Conservation (phyloP, 768 basidiomycete genomes). For the Lactarius sp. region DNA sequence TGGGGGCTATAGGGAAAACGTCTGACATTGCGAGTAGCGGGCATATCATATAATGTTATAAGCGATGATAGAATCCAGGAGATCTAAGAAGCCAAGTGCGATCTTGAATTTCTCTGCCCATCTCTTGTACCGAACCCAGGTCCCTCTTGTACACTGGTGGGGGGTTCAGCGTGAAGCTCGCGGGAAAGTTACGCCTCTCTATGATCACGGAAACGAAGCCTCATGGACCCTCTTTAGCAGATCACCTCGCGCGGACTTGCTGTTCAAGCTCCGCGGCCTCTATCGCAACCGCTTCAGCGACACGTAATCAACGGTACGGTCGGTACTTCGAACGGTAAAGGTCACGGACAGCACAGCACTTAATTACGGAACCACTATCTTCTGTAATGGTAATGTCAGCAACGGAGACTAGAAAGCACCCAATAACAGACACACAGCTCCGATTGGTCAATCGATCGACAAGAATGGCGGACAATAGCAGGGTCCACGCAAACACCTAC, state of each 20-base stretch:
- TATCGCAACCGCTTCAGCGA: slow-evolving; percentile 4
- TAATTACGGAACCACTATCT: too few relatives aligned
- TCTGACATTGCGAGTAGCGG: slow-evolving; percentile 8
- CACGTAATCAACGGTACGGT: not conserved
- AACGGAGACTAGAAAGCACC: not conserved
- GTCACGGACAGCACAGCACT: not conserved
- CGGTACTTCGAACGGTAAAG: not conserved
- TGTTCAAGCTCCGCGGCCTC: not conserved
- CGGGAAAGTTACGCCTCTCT: slow-evolving; percentile 1
- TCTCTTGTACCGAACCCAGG: not conserved
- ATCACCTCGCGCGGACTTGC: slow-evolving; percentile 9
- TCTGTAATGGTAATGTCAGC: too few relatives aligned
- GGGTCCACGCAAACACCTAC: not conserved
- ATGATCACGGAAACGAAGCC: not conserved
- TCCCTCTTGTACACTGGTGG: slow-evolving; percentile 1
- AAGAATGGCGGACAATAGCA: slow-evolving; percentile 17
- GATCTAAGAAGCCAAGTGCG: not conserved
- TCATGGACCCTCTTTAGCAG: not conserved
- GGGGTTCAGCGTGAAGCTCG: not conserved
- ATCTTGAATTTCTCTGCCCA: not conserved
- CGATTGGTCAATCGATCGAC: slow-evolving; percentile 9
- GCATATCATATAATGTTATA: slow-evolving; percentile 2
- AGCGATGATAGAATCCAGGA: not conserved
- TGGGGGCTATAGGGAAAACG: too few relatives aligned
- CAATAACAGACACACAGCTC: not conserved